Percentiles rank a stretch among this genome's conserved stretches.
phyloP scores from a whole-genome alignment of 768 basidiomycete genomes.

The Hericium alpestre region DNA sequence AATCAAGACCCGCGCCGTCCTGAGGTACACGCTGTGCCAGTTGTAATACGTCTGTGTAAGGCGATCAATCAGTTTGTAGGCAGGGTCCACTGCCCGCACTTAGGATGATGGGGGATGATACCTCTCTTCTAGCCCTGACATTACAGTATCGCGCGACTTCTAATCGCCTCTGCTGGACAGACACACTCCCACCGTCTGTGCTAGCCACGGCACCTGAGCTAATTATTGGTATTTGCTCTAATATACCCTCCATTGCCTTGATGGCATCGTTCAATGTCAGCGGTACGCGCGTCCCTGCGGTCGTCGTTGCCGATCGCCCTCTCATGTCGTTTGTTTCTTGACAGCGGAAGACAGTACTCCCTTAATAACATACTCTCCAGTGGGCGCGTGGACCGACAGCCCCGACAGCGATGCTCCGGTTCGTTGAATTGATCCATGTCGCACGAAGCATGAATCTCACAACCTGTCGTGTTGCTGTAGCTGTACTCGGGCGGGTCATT shows the following conservation, averaged over 20 bases:
- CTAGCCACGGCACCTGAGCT: not conserved
- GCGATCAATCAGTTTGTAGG: no score
- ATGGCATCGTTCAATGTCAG: conserved; percentile 39
- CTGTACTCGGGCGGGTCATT: conserved; percentile 34
- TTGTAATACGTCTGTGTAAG: not conserved
- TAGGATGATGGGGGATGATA: not conserved
- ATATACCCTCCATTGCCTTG: conserved; percentile 25
- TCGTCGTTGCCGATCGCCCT: not conserved
- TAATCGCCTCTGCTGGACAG: not conserved
- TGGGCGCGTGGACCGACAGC: conserved; percentile 39
- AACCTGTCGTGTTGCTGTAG: conserved; percentile 15
- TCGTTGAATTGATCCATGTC: not conserved
- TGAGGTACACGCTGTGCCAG: not conserved
- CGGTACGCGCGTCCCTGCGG: conserved; percentile 19
- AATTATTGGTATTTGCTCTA: conserved; percentile 8
- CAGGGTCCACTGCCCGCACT: no score
- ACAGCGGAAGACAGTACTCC: conserved; percentile 50
- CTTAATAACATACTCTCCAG: conserved; percentile 39
- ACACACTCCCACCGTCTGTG: not conserved
- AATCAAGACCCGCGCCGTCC: not conserved
- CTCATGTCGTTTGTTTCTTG: not conserved
- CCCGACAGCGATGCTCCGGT: conserved; percentile 30
- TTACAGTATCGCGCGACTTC: not conserved
- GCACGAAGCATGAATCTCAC: not conserved
- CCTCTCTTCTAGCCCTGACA: not conserved